These are phyloP conservation scores for Aspergillus ruber DNA, from an alignment of 2,329 filamentous ascomycete species.

Conservation along the genomic window DNA sequence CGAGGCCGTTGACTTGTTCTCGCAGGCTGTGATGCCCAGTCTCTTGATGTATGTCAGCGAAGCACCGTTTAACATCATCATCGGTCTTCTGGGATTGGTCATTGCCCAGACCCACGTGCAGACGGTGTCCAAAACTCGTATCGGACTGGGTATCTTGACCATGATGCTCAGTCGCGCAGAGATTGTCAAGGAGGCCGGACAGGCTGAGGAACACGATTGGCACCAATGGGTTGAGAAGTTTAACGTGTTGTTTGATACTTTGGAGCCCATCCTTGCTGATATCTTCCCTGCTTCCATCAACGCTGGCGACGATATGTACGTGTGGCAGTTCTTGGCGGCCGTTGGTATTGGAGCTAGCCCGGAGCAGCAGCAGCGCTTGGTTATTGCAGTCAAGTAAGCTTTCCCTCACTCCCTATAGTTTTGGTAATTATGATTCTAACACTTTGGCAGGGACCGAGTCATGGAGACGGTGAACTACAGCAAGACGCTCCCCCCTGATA, in stretches of 20 bases:
- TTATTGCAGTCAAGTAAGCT: slow-evolving; percentile 78
- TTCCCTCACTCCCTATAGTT: background rate
- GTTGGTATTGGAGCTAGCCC: slow-evolving; percentile 89
- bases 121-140: slow-evolving; percentile 74
- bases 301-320: slow-evolving; percentile 86
- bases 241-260: slow-evolving; percentile 75
- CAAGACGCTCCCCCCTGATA: slow-evolving; percentile 81
- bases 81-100: slow-evolving; percentile 79
- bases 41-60: slow-evolving; percentile 87
- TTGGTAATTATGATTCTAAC: slow-evolving; percentile 10
- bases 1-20: slow-evolving; percentile 90
- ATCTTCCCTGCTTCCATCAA: slow-evolving; percentile 91
- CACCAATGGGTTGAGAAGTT: slow-evolving; percentile 79
- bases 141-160: slow-evolving; percentile 83
- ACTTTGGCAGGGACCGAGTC: slow-evolving; percentile 62
- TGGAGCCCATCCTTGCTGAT: slow-evolving; percentile 75
- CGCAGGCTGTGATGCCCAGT: slow-evolving; percentile 78
- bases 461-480: slow-evolving; percentile 88
- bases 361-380: slow-evolving; percentile 89
- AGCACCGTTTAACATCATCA: slow-evolving; percentile 82
- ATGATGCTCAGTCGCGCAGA: slow-evolving; percentile 93
- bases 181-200: slow-evolving; percentile 76
- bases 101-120: slow-evolving; percentile 76
- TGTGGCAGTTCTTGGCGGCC: slow-evolving; percentile 95
- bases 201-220: slow-evolving; percentile 65